These are phyloP conservation scores for Pyrenopolyporus hunteri DNA, from an alignment of 495 filamentous ascomycete genomes.

Conservation along the genomic window DNA sequence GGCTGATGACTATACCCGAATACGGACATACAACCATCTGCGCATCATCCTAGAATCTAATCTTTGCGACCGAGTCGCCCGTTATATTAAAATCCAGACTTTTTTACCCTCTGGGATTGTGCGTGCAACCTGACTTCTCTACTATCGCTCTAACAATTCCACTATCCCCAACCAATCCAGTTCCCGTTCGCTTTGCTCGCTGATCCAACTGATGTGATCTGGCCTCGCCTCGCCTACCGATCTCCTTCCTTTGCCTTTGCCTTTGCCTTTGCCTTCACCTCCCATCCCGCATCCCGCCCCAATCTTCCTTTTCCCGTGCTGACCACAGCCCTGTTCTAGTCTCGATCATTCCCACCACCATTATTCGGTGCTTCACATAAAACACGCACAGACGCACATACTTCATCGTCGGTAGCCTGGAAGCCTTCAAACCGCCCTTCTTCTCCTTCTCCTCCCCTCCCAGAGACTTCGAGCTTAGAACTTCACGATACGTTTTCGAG, in stretches of 20 bases:
- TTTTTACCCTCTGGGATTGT: constrained; percentile 21
- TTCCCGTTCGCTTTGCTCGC: constrained; percentile 13
- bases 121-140: constrained; percentile 34
- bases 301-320: constrained; percentile 24
- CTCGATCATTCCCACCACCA: constrained; percentile 25
- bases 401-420: constrained; percentile 9
- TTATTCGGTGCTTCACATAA: constrained; percentile 21
- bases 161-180: constrained; percentile 13
- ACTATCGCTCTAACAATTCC: constrained; percentile 2
- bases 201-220: constrained; percentile 6
- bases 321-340: constrained; percentile 39
- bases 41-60: constrained; percentile 25
- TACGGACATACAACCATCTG: constrained; percentile 13
- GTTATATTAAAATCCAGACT: constrained; percentile 13
- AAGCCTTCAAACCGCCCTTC: constrained; percentile 13
- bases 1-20: constrained; percentile 20
- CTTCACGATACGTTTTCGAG: constrained; percentile 25
- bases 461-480: constrained; percentile 18
- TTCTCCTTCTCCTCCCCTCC: too few species aligned
- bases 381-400: too few species aligned
- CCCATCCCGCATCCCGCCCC: constrained; percentile 30
- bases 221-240: constrained; percentile 12
- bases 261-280: too few species aligned
- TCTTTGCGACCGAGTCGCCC: constrained; percentile 30
- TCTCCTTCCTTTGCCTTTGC: constrained; percentile 24